phyloP scores from a whole-genome alignment of 441 rosid species.

The Breynia disticha region DNA sequence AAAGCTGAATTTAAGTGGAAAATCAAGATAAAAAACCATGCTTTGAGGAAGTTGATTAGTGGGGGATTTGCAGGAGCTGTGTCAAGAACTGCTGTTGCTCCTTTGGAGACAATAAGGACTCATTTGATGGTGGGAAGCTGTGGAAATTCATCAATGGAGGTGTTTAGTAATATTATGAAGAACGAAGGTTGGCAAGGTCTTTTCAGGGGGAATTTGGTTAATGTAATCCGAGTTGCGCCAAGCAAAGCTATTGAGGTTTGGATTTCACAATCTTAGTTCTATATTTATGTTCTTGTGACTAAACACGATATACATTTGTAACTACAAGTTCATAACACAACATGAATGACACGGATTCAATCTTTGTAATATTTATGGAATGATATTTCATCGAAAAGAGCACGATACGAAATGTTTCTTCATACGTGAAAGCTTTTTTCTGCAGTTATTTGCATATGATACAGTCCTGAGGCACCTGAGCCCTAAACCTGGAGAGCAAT shows the following conservation, averaged over 20 bases:
- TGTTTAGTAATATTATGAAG: constrained; percentile 39
- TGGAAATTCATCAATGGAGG: constrained; percentile 34
- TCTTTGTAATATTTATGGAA: too few relatives aligned
- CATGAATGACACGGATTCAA: too few relatives aligned
- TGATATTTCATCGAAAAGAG: too few relatives aligned
- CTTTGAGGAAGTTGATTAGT: constrained; percentile 43
- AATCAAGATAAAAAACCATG: constrained; percentile 33
- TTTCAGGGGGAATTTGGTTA: constrained; percentile 49
- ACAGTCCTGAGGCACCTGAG: constrained; percentile 67
- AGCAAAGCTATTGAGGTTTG: constrained; percentile 58
- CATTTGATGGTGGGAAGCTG: constrained; percentile 54
- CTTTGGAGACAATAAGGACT: constrained; percentile 49
- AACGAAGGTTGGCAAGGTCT: constrained; percentile 48
- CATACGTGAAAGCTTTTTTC: background rate
- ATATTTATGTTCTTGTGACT: background rate
- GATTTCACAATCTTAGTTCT: background rate
- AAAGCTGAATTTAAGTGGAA: constrained; percentile 26
- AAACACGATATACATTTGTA: too few relatives aligned
- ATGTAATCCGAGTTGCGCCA: constrained; percentile 53
- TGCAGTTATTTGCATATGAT: constrained; percentile 85
- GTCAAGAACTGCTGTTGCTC: constrained; percentile 45
- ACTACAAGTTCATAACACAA: too few relatives aligned
- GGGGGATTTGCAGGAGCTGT: constrained; percentile 55
- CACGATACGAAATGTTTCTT: too few relatives aligned
- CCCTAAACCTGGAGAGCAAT: constrained; percentile 51